Base-by-base conservation (phyloP, 1,139 yeast genomes). In the Geotrichum phurueaensis region DNA sequence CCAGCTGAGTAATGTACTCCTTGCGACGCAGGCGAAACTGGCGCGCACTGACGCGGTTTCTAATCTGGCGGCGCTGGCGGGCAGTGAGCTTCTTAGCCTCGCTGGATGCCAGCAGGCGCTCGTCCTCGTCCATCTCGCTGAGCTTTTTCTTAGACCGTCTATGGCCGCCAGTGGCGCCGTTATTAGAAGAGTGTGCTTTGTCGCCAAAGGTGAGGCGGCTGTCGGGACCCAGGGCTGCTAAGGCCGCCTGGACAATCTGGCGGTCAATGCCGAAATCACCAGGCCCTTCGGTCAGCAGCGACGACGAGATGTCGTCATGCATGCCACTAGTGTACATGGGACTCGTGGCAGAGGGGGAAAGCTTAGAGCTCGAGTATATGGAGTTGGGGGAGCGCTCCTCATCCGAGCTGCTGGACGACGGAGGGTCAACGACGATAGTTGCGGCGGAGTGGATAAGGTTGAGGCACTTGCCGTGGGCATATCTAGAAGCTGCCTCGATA, bases 1-100 rank as follows among this genome's bases (percentile, higher is more conserved):
- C 74, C 18, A 71, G 65, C 51, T 70, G 72, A 20, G 69, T 61
- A 59, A 71, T 70, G 60, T 71, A 71, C 63, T 70, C 74, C 63
- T 71, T 71, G 49, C 75, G 63, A 9, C 75, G 66, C 56, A 70
- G 66, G 4, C 75, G 66, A 62, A 71, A 71, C 57, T 71, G 74
- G 9, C 75, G 65, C 2, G 75, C 75, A 6, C 72, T 68, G 18
- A 71, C 73, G 52, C 71, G 65, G 63, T 71, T 71, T 33, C 75
- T 64, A 27, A 71, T 65, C 61, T 71, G 74, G 12, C 75, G 65
- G 13, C 75, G 72, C 60, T 71, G 71, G 52, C 70, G 68, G 27
- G 73, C 65, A 22, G 71, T 62, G 31, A 71, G 66, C 56, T 67
- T 67, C 62, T 69, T 69, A 48, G 73, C 71, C 15, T 67, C 71